Evolutionary conservation across 495 filamentous ascomycete species (phyloP).

Genomic region (Aspergillus cavernicola): DNA sequence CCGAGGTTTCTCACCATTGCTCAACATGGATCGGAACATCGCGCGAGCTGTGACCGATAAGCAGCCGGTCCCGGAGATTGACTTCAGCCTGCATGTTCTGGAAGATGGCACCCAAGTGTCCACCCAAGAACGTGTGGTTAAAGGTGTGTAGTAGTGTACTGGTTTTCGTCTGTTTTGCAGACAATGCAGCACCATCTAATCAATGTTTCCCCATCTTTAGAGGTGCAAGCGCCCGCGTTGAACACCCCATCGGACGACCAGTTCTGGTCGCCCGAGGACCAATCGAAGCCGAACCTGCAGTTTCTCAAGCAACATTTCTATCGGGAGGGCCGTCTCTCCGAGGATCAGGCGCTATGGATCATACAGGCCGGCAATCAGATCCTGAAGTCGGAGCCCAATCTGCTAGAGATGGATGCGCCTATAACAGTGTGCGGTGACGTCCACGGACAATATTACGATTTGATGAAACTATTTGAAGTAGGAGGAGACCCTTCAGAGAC

Average conservation of each 20-base stretch:
- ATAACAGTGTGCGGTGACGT: slow-evolving; percentile 99
- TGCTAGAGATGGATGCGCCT: slow-evolving; percentile 98
- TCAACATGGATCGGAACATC: slow-evolving; percentile 43
- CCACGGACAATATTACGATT: slow-evolving; percentile 96
- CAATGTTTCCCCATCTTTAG: slow-evolving; percentile 47
- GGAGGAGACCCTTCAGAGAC: slow-evolving; percentile 96
- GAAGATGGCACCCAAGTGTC: slow-evolving; percentile 94
- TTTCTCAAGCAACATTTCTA: slow-evolving; percentile 99
- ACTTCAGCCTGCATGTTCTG: slow-evolving; percentile 97
- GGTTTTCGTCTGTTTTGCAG: not conserved
- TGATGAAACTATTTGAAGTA: slow-evolving; percentile 99
- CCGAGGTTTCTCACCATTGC: slow-evolving; percentile 7
- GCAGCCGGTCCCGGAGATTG: slow-evolving; percentile 92
- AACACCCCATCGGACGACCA: slow-evolving; percentile 81
- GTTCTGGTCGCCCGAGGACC: slow-evolving; percentile 73
- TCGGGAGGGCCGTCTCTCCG: slow-evolving; percentile 91
- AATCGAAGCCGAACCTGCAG: slow-evolving; percentile 81
- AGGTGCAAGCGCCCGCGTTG: slow-evolving; percentile 95
- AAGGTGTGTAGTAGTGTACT: slow-evolving; percentile 60
- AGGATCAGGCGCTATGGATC: slow-evolving; percentile 96
- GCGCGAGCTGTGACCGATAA: slow-evolving; percentile 83
- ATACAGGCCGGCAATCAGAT: slow-evolving; percentile 80
- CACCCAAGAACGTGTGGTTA: slow-evolving; percentile 92
- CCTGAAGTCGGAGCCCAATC: slow-evolving; percentile 81
- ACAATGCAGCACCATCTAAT: not conserved